Conservation (phyloP, 768 basidiomycete species). For the Clavaria fumosa region DNA sequence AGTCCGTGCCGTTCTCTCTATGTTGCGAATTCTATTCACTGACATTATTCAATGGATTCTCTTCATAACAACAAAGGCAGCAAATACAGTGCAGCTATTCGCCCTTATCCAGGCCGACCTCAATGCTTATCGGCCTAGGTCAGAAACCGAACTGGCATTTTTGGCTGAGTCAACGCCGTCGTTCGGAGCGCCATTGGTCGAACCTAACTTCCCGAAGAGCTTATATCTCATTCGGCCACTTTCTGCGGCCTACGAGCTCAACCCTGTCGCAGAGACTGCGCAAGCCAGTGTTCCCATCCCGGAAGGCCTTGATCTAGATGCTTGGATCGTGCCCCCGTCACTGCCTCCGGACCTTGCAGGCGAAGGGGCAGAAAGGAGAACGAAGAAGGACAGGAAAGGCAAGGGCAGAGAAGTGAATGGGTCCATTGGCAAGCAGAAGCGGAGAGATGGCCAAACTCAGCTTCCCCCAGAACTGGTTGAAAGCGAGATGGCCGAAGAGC, state of each 20-base stretch:
- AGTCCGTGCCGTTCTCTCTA: constrained; percentile 29
- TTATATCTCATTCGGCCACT: constrained; percentile 75
- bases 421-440: constrained; percentile 19
- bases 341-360: constrained; percentile 24
- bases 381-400: constrained; percentile 37
- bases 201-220: constrained; percentile 72
- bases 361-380: constrained; percentile 31
- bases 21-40: constrained; percentile 2
- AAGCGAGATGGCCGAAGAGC: constrained; percentile 42
- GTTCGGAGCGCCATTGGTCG: constrained; percentile 22
- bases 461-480: constrained; percentile 26
- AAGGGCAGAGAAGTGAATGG: constrained; percentile 22
- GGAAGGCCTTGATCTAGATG: constrained; percentile 73
- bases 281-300: constrained; percentile 74
- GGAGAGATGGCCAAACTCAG: constrained; percentile 20
- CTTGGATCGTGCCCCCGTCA: constrained; percentile 65
- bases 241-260: constrained; percentile 64
- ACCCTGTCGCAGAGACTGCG: constrained; percentile 66
- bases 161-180: too few species aligned
- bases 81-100: constrained; percentile 62
- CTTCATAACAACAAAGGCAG: constrained; percentile 53
- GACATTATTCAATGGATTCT: constrained; percentile 4
- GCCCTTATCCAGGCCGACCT: constrained; percentile 66
- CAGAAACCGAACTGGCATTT: constrained; percentile 14
- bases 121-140: constrained; percentile 32